Conservation (phyloP, 768 basidiomycete species). For the Tricholoma bakamatsutake region DNA sequence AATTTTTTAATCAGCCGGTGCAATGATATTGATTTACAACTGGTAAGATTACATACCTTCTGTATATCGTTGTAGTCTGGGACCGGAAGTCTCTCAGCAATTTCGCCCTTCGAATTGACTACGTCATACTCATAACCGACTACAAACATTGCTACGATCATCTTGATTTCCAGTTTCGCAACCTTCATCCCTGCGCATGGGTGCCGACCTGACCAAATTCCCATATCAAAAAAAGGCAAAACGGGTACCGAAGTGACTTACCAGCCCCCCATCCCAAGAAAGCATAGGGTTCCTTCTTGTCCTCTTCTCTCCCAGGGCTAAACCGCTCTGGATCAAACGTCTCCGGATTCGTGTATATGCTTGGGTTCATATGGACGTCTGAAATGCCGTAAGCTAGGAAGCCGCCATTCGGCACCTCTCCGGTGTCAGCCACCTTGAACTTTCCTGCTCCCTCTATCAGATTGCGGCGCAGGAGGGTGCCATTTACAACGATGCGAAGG, state of each 20-base stretch:
- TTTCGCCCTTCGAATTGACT: slow-evolving; percentile 26
- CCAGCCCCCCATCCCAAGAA: too few species aligned
- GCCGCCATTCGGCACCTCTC: slow-evolving; percentile 19
- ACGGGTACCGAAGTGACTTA: neutral
- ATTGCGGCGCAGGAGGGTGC: slow-evolving; percentile 30
- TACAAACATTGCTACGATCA: slow-evolving; percentile 26
- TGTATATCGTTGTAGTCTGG: slow-evolving; percentile 28
- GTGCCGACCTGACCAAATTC: slow-evolving; percentile 25
- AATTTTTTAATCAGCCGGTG: too few species aligned
- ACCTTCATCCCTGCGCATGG: slow-evolving; percentile 33
- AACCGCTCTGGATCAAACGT: too few species aligned
- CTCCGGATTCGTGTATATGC: too few species aligned
- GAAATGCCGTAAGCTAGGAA: too few species aligned
- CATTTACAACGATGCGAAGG: slow-evolving; percentile 24
- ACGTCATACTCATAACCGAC: slow-evolving; percentile 28
- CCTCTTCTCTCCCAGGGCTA: neutral
- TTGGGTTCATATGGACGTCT: too few species aligned
- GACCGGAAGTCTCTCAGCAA: slow-evolving; percentile 19
- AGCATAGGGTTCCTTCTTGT: too few species aligned
- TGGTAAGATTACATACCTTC: slow-evolving; percentile 12
- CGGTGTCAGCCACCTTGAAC: slow-evolving; percentile 21
- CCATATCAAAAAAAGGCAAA: neutral
- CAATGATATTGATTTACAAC: too few species aligned
- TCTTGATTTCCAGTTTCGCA: slow-evolving; percentile 18
- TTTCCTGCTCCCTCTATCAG: slow-evolving; percentile 17